These are phyloP conservation scores for Teunomyces stri DNA, from an alignment of 805 yeast genomes.

Conservation along the genomic window DNA sequence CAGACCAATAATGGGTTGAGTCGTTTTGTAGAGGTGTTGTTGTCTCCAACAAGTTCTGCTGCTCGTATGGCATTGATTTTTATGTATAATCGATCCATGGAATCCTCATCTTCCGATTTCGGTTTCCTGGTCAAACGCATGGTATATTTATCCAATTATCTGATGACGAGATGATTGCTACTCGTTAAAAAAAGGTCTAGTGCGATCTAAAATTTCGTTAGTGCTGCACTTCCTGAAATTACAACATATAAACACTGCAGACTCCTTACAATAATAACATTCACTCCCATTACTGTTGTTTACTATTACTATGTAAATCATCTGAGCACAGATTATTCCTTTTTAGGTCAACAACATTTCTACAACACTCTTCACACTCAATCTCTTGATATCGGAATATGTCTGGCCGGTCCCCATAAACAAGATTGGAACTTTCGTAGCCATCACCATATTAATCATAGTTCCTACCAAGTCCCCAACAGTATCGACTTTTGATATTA, in stretches of 20 bases:
- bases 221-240: not conserved
- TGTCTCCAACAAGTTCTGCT: constrained; percentile 31
- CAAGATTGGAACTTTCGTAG: constrained; percentile 91
- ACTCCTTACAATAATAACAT: too few relatives aligned
- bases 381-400: constrained; percentile 86
- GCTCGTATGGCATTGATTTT: constrained; percentile 38
- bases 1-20: constrained; percentile 39
- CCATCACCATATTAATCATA: constrained; percentile 95
- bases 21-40: constrained; percentile 13
- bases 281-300: too few relatives aligned
- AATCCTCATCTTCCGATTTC: not conserved
- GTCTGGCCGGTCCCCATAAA: constrained; percentile 98
- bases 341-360: constrained; percentile 67
- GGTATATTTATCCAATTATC: not conserved
- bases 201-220: not conserved
- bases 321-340: too few relatives aligned
- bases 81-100: constrained; percentile 18
- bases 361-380: constrained; percentile 92
- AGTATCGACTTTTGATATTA: constrained; percentile 92
- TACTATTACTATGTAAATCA: too few relatives aligned
- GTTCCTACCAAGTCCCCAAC: constrained; percentile 96
- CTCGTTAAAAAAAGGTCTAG: not conserved
- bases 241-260: too few relatives aligned
- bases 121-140: constrained; percentile 2
- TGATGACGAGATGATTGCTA: not conserved